Base-by-base conservation (phyloP, 352 stramenopile genomes). In the Pythium sp. region DNA sequence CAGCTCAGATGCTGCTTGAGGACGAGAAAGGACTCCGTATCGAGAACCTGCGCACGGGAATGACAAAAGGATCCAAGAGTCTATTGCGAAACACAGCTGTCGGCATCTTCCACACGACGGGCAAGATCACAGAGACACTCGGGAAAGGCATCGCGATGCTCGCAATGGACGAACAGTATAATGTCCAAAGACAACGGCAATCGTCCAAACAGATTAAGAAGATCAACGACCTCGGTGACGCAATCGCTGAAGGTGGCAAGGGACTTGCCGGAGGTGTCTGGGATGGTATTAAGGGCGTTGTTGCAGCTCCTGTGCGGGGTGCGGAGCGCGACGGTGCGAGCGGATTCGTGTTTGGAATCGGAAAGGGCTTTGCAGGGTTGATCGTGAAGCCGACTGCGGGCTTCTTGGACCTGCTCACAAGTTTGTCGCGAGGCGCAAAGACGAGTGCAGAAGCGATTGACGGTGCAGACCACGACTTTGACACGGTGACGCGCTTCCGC, bases 1-100 rank as follows among this genome's bases (percentile, higher is more conserved):
- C 93, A 20, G 93, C 92, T 15, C 87, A 98, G 71, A 97, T 97
- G 77, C 75, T 98, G 18, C 78, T 98, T 15, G 90, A 95, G 72
- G 82, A 97, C 58, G 90, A 96, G 63, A 91, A 94, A 34, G 89
- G 88, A 4, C 54, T 95, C 9, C 79, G 87, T 0, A 95, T 96
- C 49, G 86, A 92, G 46, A 96, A 95, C 58, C 69, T 94, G 30
- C 82, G 87, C n/a, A 95, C 84, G 32, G 87, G 87, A 9, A 95
- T 95, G 87, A 95, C 87, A 0, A 94, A 93, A 62, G 90, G 90
- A 28, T 94, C 88, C 12, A 97, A 95, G 68, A 93, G 87, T 63
- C 74, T 97, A 53, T 64, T 97, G 26, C 78, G 86, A 11, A 97
- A 96, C 69, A 96, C 89, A 2, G 87, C 90, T 0, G 88, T 96